Evolutionary conservation across 2,329 filamentous ascomycete genomes (phyloP).

Genomic region (Myotisia sp.): DNA sequence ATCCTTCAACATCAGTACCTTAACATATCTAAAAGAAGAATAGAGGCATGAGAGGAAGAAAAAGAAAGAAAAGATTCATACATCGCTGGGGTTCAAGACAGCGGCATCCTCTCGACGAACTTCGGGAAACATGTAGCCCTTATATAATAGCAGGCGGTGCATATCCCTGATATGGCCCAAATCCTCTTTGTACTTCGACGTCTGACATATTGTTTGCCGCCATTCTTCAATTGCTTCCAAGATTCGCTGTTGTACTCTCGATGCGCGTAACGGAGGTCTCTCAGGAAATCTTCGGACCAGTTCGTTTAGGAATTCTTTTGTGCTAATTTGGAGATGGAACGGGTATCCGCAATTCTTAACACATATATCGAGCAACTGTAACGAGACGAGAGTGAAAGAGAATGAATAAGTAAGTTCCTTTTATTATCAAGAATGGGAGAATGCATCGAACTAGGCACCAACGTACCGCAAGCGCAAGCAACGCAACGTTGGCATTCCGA

Average conservation of each 20-base stretch:
- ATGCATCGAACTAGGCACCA: neutral
- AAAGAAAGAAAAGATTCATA: slow-evolving; percentile 36
- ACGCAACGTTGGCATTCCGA: slow-evolving; percentile 85
- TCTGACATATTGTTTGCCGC: slow-evolving; percentile 95
- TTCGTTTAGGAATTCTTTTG: slow-evolving; percentile 98
- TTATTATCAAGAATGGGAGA: slow-evolving; percentile 9
- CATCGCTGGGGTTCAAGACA: slow-evolving; percentile 90
- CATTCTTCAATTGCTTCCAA: slow-evolving; percentile 96
- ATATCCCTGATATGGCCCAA: slow-evolving; percentile 93
- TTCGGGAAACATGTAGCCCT: slow-evolving; percentile 91
- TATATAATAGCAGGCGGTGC: slow-evolving; percentile 89
- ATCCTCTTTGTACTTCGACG: slow-evolving; percentile 93
- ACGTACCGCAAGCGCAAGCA: slow-evolving; percentile 63
- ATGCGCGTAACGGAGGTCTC: slow-evolving; percentile 70
- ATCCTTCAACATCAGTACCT: slow-evolving; percentile 8
- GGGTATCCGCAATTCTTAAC: slow-evolving; percentile 99
- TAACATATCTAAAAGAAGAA: slow-evolving; percentile 6
- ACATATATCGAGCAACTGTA: slow-evolving; percentile 81
- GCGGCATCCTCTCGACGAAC: slow-evolving; percentile 87
- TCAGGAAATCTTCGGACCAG: slow-evolving; percentile 92
- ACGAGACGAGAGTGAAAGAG: neutral
- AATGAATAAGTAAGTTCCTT: neutral
- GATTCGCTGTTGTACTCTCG: slow-evolving; percentile 79
- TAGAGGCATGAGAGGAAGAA: slow-evolving; percentile 5
- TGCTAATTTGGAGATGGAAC: slow-evolving; percentile 95